Base-by-base conservation (phyloP, 495 filamentous ascomycete genomes). In the Aspergillus diversus region DNA sequence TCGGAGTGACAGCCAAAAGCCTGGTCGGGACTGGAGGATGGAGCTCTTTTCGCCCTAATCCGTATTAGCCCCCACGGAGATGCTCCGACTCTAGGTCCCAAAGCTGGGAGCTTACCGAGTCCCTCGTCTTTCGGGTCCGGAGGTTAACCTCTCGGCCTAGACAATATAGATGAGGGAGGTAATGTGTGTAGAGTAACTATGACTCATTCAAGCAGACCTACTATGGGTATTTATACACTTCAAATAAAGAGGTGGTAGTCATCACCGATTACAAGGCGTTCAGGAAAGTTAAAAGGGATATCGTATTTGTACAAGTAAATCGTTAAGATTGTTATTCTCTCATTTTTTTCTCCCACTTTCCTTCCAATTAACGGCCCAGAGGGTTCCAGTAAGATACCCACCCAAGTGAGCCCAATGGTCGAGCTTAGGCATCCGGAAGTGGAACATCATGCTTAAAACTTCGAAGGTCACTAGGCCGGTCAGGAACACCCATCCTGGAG, bases 361-460 rank as follows among this genome's bases (percentile, higher is more conserved):
- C 5, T 67, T 71, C 12, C 71, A 69, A 4, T 65, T 47, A 33
- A 67, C 57, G 5, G 73, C 75, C 64, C 72, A 81, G 4, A 76
- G 63, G 6, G 69, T 65, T 43, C 90, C 90, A 4, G 75, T 70
- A 2, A 78, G 66, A 63, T 87, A 83, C 2, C 92, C 92, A 31
- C 84, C 86, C 33, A 94, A 65, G 79, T 96, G 92, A n/a, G 89
- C 87, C 50, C 79, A 80, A 58, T 92, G 77, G 66, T 96, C 91
- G 48, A 90, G 73, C 27, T 71, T 73, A 31, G 58, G 57, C 4
- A 69, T 59, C 33, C 69, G 73, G 54, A 66, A 73, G 0, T 70
- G 68, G 7, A 74, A 57, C n/a, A 71, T 32, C 59, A 81, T 66
- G 21, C 70, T 71, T 35, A 79, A 42, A 0, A 80, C 13, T 52